Evolutionary conservation across 306 rosid genomes (phyloP), one percentile per base, ranked within the genome.

Genomic region (Sindora glabra): DNA sequence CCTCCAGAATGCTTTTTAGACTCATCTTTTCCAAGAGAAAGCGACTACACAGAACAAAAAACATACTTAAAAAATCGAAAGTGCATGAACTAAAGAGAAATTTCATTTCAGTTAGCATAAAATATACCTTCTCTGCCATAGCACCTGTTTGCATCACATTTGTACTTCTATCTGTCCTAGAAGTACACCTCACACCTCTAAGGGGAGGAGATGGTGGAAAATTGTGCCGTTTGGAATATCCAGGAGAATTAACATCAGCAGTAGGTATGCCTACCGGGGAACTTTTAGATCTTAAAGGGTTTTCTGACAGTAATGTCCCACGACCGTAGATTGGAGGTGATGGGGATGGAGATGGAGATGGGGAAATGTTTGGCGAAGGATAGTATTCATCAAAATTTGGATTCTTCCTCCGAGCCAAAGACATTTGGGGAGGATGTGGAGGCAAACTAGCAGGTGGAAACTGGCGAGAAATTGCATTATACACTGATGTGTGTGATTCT

Each of bases 271-370:
- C 72, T 41, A 59, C 85, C 0, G 96, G 91, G 58, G 95, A 91
- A 74, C 97, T 85, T 80, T 81, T 96, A 27, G 89, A 81, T 56
- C 88, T 87, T 64, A 79, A 55, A 64, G 75, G 83, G 64, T 73
- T 29, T 54, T 74, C 76, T 17, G 91, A 73, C 39, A 71, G 70
- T 49, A 70, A 72, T 56, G 70, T 68, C 26, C 77, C 87, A 23
- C 80, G 81, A 71, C 64, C 73, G 54, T 59, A 39, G 36, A 86
- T 74, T 55, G 98, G 88, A 14, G 80, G 77, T 67, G n/a, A n/a
- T n/a, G n/a, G n/a, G n/a, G 96, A 81, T 58, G 83, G 79, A 25
- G 86, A 69, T 15, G 82, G 77, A 7, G 81, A 83, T 40, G 71
- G 74, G 10, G 79, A 80, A 68, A 74, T 51, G 11, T 46, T 47